Base-by-base conservation (phyloP, 2,329 filamentous ascomycete genomes). In the Ophiostoma novo-ulmi region DNA sequence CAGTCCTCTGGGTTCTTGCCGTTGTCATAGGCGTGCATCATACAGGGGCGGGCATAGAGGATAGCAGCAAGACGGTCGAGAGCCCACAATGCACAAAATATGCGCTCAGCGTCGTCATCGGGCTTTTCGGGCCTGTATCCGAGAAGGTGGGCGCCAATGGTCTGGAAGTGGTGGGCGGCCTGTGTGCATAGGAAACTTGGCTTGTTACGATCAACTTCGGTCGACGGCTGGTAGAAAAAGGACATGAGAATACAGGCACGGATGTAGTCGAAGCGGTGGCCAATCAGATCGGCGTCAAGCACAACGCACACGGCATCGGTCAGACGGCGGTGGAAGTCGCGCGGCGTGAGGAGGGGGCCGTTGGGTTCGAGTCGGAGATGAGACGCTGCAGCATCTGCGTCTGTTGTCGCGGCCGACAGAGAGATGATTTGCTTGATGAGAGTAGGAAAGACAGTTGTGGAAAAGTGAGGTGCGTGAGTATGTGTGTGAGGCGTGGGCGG, bases 41-140 rank as follows among this genome's bases (percentile, higher is more conserved):
- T 76, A 65, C 85, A 83, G 0, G 88, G 85, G 0, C 87, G 81
- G 6, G 87, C 87, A 71, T 88, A 85, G n/a, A 87, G 82, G 0
- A 87, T 84, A 0, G 85, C 82, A 67, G 86, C 86, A 63, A 89
- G 81, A 17, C 85, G 81, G 75, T 90, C 88, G 1, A 89, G 76
- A 0, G 86, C 86, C 86, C 86, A 89, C 0, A 88, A 79, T 7
- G 83, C 85, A 74, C 85, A 88, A 64, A 88, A 87, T 1, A 88
- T 74, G 2, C 80, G 82, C 69, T 84, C 82, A 2, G 82, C 78
- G 36, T 82, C 80, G 61, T 82, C 79, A 11, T 78, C 31, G 75
- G 80, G 67, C 77, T 69, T 81, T 80, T 73, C 73, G 0, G 72
- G 71, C 17, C 72, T 73, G 71, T 75, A 78, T 3, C 79, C 78